These are phyloP conservation scores for Pyricularia pennisetigena DNA, from an alignment of 2,329 filamentous ascomycete species.

Conservation along the genomic window DNA sequence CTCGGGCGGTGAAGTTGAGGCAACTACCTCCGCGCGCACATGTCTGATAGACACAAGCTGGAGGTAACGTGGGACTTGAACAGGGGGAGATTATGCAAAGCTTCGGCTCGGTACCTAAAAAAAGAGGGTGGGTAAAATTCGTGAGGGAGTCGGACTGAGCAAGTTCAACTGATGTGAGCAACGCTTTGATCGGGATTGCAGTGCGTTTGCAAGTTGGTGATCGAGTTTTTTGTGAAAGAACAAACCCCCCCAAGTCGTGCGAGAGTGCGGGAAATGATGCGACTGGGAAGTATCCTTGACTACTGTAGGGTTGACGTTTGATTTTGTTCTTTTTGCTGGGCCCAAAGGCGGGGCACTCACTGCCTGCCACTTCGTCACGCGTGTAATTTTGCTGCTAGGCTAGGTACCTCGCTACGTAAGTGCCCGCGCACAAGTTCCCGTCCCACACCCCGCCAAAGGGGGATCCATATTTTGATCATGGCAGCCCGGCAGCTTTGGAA, in stretches of 20 bases:
- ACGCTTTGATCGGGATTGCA: background rate
- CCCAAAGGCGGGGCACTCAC: background rate
- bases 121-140: background rate
- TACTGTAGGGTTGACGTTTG: background rate
- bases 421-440: background rate
- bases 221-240: background rate
- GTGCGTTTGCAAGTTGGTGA: background rate
- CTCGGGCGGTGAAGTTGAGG: background rate
- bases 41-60: background rate
- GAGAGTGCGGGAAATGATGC: background rate
- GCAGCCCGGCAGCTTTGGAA: no score
- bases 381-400: background rate
- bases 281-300: background rate
- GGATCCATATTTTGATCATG: background rate
- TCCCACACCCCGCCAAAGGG: background rate
- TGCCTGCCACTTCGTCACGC: background rate
- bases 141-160: background rate
- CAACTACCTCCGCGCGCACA: constrained; percentile 1
- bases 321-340: background rate
- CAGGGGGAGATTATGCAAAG: background rate
- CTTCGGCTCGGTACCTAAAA: background rate
- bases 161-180: background rate
- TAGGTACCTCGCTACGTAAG: background rate
- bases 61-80: background rate
- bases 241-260: background rate